A percentile compares a stretch with the other conserved stretches of the same genome.
Evolutionary conservation across 352 stramenopile species (phyloP).

Genomic region (Phytopythium aichiense): DNA sequence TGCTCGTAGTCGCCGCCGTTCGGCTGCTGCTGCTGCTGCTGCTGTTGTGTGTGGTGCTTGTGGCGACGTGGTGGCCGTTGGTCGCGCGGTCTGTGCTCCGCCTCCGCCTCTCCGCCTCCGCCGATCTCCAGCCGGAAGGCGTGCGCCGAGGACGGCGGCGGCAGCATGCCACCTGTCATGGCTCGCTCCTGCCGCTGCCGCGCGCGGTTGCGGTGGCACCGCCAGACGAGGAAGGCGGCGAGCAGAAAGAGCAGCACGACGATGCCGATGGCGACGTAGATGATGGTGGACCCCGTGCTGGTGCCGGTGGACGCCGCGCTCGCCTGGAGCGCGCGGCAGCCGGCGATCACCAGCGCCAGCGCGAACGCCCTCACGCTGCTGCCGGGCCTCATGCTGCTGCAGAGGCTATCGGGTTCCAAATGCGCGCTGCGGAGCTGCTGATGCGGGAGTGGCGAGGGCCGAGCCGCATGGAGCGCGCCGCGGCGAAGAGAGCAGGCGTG

Average conservation of each 20-base stretch:
- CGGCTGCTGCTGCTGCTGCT: too few species aligned
- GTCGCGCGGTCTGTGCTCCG: neutral
- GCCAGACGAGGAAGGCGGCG: conserved; percentile 47
- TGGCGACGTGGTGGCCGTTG: neutral
- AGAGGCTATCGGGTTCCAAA: too few species aligned
- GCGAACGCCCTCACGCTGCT: neutral
- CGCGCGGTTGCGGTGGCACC: conserved; percentile 33
- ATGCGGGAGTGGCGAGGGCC: neutral
- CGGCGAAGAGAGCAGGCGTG: neutral
- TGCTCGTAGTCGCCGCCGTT: neutral
- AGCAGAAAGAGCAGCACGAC: conserved; percentile 46
- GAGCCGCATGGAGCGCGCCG: neutral
- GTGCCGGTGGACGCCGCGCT: conserved; percentile 13
- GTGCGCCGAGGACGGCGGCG: neutral
- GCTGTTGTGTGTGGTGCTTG: neutral
- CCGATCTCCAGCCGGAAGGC: neutral
- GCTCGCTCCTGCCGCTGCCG: conserved; percentile 2
- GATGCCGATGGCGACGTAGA: conserved; percentile 56
- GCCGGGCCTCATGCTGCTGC: too few species aligned
- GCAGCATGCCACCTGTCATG: conserved; percentile 16
- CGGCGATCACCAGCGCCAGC: neutral
- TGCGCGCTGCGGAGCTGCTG: neutral
- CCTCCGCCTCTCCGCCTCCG: neutral
- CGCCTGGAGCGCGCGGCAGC: neutral
- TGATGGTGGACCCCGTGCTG: conserved; percentile 32